Base-by-base conservation (phyloP, 352 stramenopile species). In the Pythium dissotocum region DNA sequence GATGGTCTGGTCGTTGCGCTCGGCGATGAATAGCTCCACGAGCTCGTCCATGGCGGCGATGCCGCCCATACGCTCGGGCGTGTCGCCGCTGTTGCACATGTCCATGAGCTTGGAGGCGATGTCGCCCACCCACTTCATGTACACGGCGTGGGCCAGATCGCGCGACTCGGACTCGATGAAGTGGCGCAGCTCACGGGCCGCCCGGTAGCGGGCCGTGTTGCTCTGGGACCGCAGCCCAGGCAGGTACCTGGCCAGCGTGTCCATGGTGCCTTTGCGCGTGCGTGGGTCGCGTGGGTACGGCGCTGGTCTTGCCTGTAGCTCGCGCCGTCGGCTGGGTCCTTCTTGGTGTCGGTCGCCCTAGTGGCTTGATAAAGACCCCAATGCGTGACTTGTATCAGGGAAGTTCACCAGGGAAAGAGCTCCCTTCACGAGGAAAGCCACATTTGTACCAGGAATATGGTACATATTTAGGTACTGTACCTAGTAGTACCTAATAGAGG, bases 41-140 rank as follows among this genome's bases (percentile, higher is more conserved):
- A 96, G 82, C 63, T 96, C 85, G 73, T 96, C 88, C 88, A 96
- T 96, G 66, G 88, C 88, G 4, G 86, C 84, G 69, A 96, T 95
- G 58, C 87, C 88, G 53, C 85, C 87, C 79, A 94, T 93, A 57
- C 86, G 84, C 61, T 96, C 88, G 21, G 83, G 71, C 44, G 72
- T 82, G 68, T 96, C 88, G 61, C 75, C 82, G 59, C 79, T 82
- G 73, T 94, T 94, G 71, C 87, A 93, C 62, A 95, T 75, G 56
- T 91, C 81, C 80, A 95, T 93, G 63, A 96, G 83, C 18, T 83
- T 80, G 53, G 85, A 66, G 61, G 83, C 93, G 54, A 96, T 89
- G 65, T 90, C 84, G n/a, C 80, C 86, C 28, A 96, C 85, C 82
- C 85, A 93, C 58, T 93, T 94, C 79, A 93, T 89, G 69, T 96